A percentile compares a stretch with the other conserved stretches of the same genome.
These are phyloP conservation scores for Carex cristatella DNA, from an alignment of 176 grass and related monocot species.

Conservation along the genomic window DNA sequence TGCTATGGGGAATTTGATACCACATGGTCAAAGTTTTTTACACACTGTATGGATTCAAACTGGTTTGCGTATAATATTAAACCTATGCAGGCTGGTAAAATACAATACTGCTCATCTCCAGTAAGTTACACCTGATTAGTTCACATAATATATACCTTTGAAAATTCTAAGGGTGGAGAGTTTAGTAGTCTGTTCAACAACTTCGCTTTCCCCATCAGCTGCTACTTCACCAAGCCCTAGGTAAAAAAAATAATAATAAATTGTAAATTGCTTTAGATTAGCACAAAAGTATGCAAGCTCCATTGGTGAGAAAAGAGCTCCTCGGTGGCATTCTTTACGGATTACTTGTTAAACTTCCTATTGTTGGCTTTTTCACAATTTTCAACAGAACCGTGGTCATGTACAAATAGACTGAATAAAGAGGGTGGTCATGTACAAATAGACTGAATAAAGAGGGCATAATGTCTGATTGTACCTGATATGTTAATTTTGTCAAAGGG, in stretches of 20 bases:
- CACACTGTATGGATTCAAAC: background rate
- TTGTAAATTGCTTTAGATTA: background rate
- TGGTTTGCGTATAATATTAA: background rate
- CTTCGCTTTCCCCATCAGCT: conserved; percentile 35
- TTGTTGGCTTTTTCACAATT: background rate
- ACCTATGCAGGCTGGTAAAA: background rate
- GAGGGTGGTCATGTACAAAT: background rate
- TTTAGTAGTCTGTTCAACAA: conserved; percentile 44
- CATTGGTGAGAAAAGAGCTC: background rate
- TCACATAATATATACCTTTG: conserved; percentile 53
- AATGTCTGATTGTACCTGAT: conserved; percentile 28
- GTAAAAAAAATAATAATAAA: conserved; percentile 22
- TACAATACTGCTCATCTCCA: background rate
- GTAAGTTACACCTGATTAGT: background rate
- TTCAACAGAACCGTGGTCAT: background rate
- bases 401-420: background rate
- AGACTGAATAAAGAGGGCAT: background rate
- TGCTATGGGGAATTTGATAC: conserved; percentile 11
- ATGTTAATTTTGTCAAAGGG: conserved; percentile 15
- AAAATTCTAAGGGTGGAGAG: conserved; percentile 68
- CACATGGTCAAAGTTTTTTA: background rate
- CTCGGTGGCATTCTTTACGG: background rate
- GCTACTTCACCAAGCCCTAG: conserved; percentile 50
- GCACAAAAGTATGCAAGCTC: background rate
- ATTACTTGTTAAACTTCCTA: background rate